Conservation (phyloP, 2,329 filamentous ascomycete species). For the Ceratocystis cubensis region DNA sequence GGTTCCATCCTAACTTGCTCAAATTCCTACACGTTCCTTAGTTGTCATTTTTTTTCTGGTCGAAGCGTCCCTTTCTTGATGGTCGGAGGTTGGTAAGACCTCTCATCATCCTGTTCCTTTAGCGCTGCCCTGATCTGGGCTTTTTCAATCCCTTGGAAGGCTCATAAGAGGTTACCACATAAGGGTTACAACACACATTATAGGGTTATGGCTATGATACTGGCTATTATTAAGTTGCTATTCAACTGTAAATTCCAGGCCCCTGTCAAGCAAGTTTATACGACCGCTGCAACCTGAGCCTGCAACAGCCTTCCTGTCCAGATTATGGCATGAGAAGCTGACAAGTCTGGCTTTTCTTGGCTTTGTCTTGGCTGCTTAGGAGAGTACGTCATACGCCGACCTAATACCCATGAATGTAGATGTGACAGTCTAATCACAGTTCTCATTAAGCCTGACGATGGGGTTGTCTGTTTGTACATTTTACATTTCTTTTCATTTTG, state of each 20-base stretch:
- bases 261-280: not conserved
- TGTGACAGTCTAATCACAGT: not conserved
- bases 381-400: not conserved
- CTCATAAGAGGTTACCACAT: too few species aligned
- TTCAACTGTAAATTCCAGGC: not conserved
- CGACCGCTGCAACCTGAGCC: not conserved
- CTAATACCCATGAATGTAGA: not conserved
- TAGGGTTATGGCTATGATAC: not conserved
- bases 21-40: not conserved
- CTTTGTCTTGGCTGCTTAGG: constrained; percentile 2
- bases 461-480: not conserved
- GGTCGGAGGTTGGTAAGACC: not conserved
- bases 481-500: too few species aligned
- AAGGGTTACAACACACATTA: fast-evolving
- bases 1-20: not conserved
- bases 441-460: too few species aligned
- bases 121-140: too few species aligned
- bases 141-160: too few species aligned
- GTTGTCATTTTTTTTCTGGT: not conserved
- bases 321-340: not conserved
- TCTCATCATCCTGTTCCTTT: not conserved
- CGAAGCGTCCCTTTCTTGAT: not conserved
- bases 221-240: too few species aligned
- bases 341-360: not conserved
- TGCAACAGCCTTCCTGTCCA: not conserved